Evolutionary conservation across 2,329 filamentous ascomycete species (phyloP), one percentile per base, ranked within the genome.

Genomic region (Helotiales sp.): DNA sequence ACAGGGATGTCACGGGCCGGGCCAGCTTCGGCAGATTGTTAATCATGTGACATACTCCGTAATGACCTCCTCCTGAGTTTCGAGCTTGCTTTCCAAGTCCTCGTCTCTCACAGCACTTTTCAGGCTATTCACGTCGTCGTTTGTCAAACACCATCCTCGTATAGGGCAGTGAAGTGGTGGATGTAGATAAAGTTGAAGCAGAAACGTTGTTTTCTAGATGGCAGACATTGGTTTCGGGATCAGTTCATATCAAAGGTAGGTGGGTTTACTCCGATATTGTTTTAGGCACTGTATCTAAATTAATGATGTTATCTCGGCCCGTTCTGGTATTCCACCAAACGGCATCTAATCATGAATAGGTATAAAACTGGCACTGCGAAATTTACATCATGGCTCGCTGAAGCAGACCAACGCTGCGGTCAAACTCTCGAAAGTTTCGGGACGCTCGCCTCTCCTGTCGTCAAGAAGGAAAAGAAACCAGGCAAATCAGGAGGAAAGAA

Each of bases 1-100:
- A 8, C 49, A 52, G 24, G 49, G 49, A 15, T 52, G 49, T 30
- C 49, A 52, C 49, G 49, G 49, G 49, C 49, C 49, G 49, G 49
- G 1, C 47, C 47, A 17, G 13, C 22, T n/a, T 17, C 1, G 49
- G 2, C 7, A n/a, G 11, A n/a, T 10, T 8, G 15, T n/a, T 4
- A 15, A 22, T 32, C 52, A 34, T 22, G 30, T 55, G 52, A 55
- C 7, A 1, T 11, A n/a, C 52, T 32, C 17, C 28, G 52, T 10
- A 30, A 52, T 20, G 17, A 6, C 2, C n/a, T 45, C 17, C 3
- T 20, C 7, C 8, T 45, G n/a, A n/a, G n/a, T n/a, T n/a, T n/a
- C n/a, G n/a, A n/a, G n/a, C 17, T 20, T 45, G 17, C 40, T 17
- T 34, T 6, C 30, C 30, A 6, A 34, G 40, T 45, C 40, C 17